phyloP scores from a whole-genome alignment of 2,329 filamentous ascomycete species.

The Penicillium sp. region DNA sequence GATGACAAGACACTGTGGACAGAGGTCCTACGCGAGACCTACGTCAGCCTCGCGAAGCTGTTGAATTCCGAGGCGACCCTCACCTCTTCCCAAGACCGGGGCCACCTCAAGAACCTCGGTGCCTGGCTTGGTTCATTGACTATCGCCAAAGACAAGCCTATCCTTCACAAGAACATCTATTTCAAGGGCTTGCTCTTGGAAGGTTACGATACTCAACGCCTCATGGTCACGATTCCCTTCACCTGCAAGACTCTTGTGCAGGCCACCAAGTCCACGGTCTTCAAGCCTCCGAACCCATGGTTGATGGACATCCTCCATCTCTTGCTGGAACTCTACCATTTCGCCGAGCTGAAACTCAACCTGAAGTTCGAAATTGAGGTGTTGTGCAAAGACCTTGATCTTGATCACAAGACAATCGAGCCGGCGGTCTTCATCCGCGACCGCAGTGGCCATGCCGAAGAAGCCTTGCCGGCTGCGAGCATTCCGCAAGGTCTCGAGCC shows the following conservation, averaged over 20 bases:
- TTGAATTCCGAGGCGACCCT: slow-evolving; percentile 87
- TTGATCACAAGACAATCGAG: slow-evolving; percentile 91
- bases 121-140: slow-evolving; percentile 92
- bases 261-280: slow-evolving; percentile 79
- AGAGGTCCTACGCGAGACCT: slow-evolving; percentile 91
- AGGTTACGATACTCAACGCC: slow-evolving; percentile 85
- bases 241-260: slow-evolving; percentile 94
- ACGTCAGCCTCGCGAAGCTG: slow-evolving; percentile 78
- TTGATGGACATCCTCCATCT: slow-evolving; percentile 92
- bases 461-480: slow-evolving; percentile 54
- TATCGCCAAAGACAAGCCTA: slow-evolving; percentile 88
- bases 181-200: slow-evolving; percentile 95
- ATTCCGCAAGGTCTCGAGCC: slow-evolving; percentile 69
- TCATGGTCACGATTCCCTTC: slow-evolving; percentile 92
- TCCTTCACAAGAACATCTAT: slow-evolving; percentile 93
- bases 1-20: slow-evolving; percentile 75
- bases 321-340: slow-evolving; percentile 89
- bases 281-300: slow-evolving; percentile 95
- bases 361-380: slow-evolving; percentile 99
- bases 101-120: slow-evolving; percentile 88
- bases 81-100: slow-evolving; percentile 78
- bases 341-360: slow-evolving; percentile 90
- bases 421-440: slow-evolving; percentile 83
- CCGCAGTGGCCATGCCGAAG: slow-evolving; percentile 63
- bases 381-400: slow-evolving; percentile 82